Conservation (phyloP, 176 grass and related monocot genomes). For the Poa annua region DNA sequence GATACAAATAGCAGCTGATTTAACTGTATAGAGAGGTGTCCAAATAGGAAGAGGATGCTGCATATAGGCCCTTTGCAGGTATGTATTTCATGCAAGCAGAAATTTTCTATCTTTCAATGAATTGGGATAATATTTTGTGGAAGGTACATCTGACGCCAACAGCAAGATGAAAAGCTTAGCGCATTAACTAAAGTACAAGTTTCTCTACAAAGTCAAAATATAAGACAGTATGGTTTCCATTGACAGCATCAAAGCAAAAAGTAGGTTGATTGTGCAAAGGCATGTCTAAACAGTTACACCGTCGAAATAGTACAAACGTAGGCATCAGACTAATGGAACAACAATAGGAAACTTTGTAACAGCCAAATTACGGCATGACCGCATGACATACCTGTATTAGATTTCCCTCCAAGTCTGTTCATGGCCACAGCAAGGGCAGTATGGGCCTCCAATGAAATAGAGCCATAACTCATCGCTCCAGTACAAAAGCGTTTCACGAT, state of each 20-base stretch:
- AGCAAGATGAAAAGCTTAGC: constrained; percentile 11
- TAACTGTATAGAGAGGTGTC: constrained; percentile 11
- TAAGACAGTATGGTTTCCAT: constrained; percentile 18
- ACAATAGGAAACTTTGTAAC: constrained; percentile 5
- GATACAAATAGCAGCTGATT: background rate
- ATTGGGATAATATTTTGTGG: background rate
- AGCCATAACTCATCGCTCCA: constrained; percentile 99
- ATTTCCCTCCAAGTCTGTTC: constrained; percentile 99
- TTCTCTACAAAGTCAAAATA: constrained; percentile 24
- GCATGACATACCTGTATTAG: constrained; percentile 86
- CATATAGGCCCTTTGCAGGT: background rate
- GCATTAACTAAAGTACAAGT: constrained; percentile 13
- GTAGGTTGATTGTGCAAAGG: background rate
- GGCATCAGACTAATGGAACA: background rate
- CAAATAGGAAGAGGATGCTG: background rate
- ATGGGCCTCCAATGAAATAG: constrained; percentile 98
- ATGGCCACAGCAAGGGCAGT: constrained; percentile 94
- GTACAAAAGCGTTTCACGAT: constrained; percentile 96
- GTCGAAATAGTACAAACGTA: background rate
- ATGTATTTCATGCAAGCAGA: constrained; percentile 8
- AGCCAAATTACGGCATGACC: background rate
- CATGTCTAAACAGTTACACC: background rate
- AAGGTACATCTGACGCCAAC: background rate
- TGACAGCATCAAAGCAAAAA: constrained; percentile 8
- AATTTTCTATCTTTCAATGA: constrained; percentile 12